phyloP scores from a whole-genome alignment of 2,329 filamentous ascomycete genomes.

The Fusarium sp. region DNA sequence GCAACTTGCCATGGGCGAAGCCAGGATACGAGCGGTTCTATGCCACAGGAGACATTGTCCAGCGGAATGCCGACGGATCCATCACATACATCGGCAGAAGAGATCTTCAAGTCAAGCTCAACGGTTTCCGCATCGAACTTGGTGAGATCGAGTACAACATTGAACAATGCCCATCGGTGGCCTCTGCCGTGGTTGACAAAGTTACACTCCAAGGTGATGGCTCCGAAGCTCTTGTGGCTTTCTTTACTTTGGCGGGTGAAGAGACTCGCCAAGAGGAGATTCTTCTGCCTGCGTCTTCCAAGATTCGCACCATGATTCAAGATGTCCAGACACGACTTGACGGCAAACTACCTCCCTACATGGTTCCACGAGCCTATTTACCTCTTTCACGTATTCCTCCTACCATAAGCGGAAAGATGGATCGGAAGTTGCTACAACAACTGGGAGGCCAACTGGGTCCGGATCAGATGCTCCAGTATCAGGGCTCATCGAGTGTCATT shows the following conservation, averaged over 20 bases:
- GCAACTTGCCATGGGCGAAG: not conserved
- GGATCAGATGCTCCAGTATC: not conserved
- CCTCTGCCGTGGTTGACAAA: not conserved
- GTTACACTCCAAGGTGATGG: not conserved
- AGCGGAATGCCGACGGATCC: not conserved
- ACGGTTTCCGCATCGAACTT: not conserved
- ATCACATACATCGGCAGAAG: not conserved
- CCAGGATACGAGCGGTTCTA: not conserved
- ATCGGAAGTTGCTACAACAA: not conserved
- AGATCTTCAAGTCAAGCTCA: not conserved
- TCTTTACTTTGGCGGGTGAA: not conserved
- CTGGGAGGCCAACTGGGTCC: not conserved
- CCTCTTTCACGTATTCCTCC: not conserved
- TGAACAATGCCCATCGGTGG: not conserved
- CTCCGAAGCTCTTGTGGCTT: not conserved
- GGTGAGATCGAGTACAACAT: not conserved
- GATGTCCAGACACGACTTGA: not conserved
- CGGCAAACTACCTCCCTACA: not conserved
- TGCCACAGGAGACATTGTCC: not conserved
- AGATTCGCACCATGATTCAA: not conserved
- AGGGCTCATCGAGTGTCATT: not conserved
- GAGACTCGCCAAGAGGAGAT: not conserved
- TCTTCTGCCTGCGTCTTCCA: not conserved
- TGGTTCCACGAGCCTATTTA: not conserved
- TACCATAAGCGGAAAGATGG: not conserved